Evolutionary conservation across 2,329 filamentous ascomycete genomes (phyloP).

Genomic region (Tolypocladium ovalisporum): DNA sequence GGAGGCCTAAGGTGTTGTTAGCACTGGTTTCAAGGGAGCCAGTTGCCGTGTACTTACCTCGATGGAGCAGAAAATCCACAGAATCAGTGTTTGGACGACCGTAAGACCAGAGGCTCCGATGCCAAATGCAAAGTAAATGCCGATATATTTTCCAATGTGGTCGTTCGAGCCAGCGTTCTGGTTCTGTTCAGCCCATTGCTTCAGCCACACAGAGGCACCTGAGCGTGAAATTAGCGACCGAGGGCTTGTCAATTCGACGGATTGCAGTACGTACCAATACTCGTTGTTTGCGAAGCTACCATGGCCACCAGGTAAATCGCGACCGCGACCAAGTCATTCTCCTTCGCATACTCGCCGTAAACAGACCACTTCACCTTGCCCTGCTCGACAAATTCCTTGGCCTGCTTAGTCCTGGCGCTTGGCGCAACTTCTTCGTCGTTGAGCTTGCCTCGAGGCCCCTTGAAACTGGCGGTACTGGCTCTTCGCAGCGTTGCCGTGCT

Average conservation of each 20-base stretch:
- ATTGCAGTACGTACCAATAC: conserved; percentile 50
- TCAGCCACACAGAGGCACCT: conserved; percentile 85
- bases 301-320: conserved; percentile 67
- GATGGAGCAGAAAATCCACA: conserved; percentile 99
- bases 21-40: neutral
- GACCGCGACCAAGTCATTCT: conserved; percentile 82
- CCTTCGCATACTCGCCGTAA: conserved; percentile 88
- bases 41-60: conserved; percentile 48
- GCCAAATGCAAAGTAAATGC: conserved; percentile 91
- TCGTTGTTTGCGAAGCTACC: conserved; percentile 68
- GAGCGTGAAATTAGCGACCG: conserved; percentile 2
- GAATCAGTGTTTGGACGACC: conserved; percentile 81
- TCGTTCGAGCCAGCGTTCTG: conserved; percentile 55
- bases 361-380: conserved; percentile 96
- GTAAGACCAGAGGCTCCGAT: conserved; percentile 77
- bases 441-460: conserved; percentile 71
- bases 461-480: conserved; percentile 86
- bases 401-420: conserved; percentile 67
- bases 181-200: conserved; percentile 82
- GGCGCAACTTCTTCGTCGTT: conserved; percentile 70
- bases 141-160: conserved; percentile 79
- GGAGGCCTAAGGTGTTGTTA: conserved; percentile 51
- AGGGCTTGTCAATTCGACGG: too few species aligned
- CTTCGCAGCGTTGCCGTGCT: conserved; percentile 77
- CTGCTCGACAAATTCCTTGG: conserved; percentile 82